Base-by-base conservation (phyloP, 1,284 basidiomycete genomes). In the Agroathelia rolfsii region DNA sequence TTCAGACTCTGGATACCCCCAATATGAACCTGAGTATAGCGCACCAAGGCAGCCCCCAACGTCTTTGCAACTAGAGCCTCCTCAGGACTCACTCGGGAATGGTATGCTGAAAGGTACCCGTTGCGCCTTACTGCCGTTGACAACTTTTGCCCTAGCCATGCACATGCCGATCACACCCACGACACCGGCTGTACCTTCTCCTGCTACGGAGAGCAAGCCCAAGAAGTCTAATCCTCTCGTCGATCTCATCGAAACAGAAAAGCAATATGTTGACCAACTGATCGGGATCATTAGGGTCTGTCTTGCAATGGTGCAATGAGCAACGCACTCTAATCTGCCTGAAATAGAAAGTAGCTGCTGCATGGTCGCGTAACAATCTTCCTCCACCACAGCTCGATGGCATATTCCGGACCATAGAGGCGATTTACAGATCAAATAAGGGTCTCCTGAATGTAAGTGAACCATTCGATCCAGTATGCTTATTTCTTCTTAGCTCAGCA, bases 221-320 rank as follows among this genome's bases (percentile, higher is more conserved):
- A 80, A 69, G 59, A 80, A 75, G 46, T 48, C 65, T 5, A 96
- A 94, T 52, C 92, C 90, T 16, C 68, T 98, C 39, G 71, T 74
- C 9, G 94, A 98, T 59, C 76, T 98, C 41, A 82, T 97, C 42
- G 86, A 94, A 48, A 94, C 87, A 6, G 95, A 98, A 62, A 87
- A 81, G 58, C 53, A 69, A 19, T 98, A 95, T 59, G 88, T 96
- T 11, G 88, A 93, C 22, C 74, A 89, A 45, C 64, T 98, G 25
- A 80, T 88, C 14, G 80, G 82, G 31, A 75, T 96, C 46, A 95
- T 98, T 48, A 76, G 89, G 50, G 92, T 93, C 51, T 44, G 85
- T 62, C n/a, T n/a, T n/a, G n/a, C n/a, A n/a, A n/a, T n/a, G n/a
- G n/a, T n/a, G n/a, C n/a, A n/a, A n/a, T n/a, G n/a, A n/a, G n/a